phyloP scores from a whole-genome alignment of 345 rosid genomes.

The Lagerstroemia speciosa region DNA sequence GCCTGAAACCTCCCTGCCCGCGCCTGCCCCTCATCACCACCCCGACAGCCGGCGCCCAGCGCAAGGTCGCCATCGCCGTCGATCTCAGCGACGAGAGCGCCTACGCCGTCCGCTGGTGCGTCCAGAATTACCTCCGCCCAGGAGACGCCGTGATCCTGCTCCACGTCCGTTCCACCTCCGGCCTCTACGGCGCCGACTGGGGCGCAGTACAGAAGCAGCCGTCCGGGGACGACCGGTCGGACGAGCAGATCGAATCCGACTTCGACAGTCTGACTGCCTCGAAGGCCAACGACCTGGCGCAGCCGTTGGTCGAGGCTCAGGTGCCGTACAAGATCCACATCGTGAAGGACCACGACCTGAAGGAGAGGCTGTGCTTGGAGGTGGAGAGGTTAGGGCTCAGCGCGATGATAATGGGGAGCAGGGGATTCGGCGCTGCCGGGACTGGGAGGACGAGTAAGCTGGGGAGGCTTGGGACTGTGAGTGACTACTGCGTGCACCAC shows the following conservation, averaged over 20 bases:
- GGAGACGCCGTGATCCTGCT: constrained; percentile 54
- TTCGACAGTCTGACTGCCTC: constrained; percentile 48
- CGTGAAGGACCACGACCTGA: constrained; percentile 85
- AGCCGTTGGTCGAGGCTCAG: constrained; percentile 57
- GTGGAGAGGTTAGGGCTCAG: constrained; percentile 77
- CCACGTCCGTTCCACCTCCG: constrained; percentile 52
- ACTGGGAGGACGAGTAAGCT: constrained; percentile 25
- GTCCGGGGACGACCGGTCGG: constrained; percentile 15
- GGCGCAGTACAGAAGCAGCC: constrained; percentile 20
- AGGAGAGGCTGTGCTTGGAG: constrained; percentile 82
- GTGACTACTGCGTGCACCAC: constrained; percentile 82
- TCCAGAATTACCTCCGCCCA: constrained; percentile 55
- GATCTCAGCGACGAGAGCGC: constrained; percentile 70
- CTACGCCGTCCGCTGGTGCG: constrained; percentile 57
- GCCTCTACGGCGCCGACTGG: constrained; percentile 72
- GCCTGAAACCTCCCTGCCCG: constrained; percentile 21
- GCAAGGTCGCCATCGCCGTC: constrained; percentile 57
- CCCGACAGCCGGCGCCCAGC: constrained; percentile 33
- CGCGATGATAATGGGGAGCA: constrained; percentile 81
- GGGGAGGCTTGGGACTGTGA: constrained; percentile 70
- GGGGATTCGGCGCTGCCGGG: constrained; percentile 61
- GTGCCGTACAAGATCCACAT: constrained; percentile 66
- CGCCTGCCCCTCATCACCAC: constrained; percentile 16
- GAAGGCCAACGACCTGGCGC: constrained; percentile 52
- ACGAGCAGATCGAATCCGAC: constrained; percentile 46